Base-by-base conservation (phyloP, 768 basidiomycete species). In the Suillus paluster region DNA sequence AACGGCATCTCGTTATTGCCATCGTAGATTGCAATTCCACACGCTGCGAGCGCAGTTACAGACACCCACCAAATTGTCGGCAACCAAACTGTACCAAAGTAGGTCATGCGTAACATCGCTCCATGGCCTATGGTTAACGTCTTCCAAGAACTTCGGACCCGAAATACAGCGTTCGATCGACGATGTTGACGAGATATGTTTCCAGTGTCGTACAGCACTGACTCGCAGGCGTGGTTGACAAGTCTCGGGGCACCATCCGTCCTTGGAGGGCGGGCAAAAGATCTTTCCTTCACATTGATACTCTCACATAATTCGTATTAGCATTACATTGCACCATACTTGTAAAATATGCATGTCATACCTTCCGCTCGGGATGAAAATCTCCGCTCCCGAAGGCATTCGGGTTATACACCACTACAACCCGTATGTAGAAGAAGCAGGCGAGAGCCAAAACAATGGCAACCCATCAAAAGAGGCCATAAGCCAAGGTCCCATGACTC, bases 81-180 rank as follows among this genome's bases (percentile, higher is more conserved):
- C 78, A 81, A 15, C 79, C 77, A 10, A 74, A 69, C 5, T 92
- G 90, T 69, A 73, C 80, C 60, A 83, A 83, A 75, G 91, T 89
- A 70, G 71, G 86, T 71, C 56, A 50, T 56, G 5, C 45, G 61
- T 59, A 64, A 60, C 62, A 67, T 30, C 33, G 19, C 58, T 57
- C 57, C 61, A 57, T 70, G 60, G n/a, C 64, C 38, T 44, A 48
- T 56, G 49, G 30, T 52, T 52, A 15, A 55, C 10, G 39, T 10
- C 33, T 54, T 59, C 45, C 59, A 69, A 92, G 90, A 83, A 84
- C 67, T 92, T 82, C 73, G 90, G 86, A 6, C 71, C 78, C 2
- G 90, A 92, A 63, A 81, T 92, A 60, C 85, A 92, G 69, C 81
- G 82, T 63, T 85, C 88, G 68, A 72, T 90, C 62, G 90, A 92